Conservation (phyloP, 106 monocot species). For the Dendrobium chrysotoxum region DNA sequence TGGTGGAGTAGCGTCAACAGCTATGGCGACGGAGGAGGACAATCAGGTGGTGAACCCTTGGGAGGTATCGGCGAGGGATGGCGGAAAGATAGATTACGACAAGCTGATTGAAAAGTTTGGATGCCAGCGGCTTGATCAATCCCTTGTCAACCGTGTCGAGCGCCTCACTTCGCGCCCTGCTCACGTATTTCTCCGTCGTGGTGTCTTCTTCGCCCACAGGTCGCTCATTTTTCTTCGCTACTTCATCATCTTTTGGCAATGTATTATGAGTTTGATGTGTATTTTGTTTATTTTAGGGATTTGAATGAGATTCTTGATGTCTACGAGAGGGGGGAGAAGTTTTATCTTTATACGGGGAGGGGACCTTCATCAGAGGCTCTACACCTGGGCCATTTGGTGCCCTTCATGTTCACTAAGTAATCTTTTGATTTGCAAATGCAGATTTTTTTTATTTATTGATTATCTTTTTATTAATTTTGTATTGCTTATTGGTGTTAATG, state of each 20-base stretch:
- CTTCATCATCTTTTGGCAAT: not conserved
- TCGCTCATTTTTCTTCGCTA: not conserved
- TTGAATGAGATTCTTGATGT: constrained; percentile 80
- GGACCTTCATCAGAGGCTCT: constrained; percentile 94
- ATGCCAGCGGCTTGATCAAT: constrained; percentile 68
- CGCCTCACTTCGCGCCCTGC: constrained; percentile 69
- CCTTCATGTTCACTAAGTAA: constrained; percentile 99
- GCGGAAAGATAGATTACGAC: constrained; percentile 97
- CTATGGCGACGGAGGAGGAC: constrained; percentile 16
- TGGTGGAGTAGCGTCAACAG: not conserved
- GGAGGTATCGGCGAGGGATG: constrained; percentile 84
- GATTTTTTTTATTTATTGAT: not conserved
- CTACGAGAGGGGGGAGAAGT: constrained; percentile 86
- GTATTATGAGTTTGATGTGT: not conserved
- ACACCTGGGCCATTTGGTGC: constrained; percentile 91
- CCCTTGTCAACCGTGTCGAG: constrained; percentile 63
- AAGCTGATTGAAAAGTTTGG: constrained; percentile 95
- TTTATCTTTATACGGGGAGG: constrained; percentile 88
- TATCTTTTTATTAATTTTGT: not conserved
- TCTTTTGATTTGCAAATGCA: not conserved
- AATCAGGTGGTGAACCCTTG: constrained; percentile 85
- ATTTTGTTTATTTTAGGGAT: constrained; percentile 47
- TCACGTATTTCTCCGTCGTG: constrained; percentile 92
- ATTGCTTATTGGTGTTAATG: too few species aligned
- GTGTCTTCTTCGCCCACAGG: constrained; percentile 98